Base-by-base conservation (phyloP, 495 filamentous ascomycete genomes). In the Friedmanniomyces endolithicus region DNA sequence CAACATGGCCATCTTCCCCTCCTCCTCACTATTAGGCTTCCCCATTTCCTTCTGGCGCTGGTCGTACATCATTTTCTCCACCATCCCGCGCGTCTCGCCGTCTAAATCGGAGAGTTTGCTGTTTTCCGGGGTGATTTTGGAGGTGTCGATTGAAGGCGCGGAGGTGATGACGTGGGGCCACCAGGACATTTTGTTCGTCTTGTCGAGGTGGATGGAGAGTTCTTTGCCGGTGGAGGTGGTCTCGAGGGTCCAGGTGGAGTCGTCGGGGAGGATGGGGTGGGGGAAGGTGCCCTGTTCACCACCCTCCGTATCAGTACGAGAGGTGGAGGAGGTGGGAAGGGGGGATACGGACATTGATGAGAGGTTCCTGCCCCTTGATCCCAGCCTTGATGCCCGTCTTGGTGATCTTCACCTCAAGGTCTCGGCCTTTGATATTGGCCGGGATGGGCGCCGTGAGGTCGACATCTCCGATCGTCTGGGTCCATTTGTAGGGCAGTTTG, bases 1-100 rank as follows among this genome's bases (percentile, higher is more conserved):
- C 68, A 98, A 67, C 64, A 97, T 81, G 35, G 96, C 94, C 70
- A 78, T 68, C 79, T 98, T 97, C 74, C 84, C 82, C 74, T 89
- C 79, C 72, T 98, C 90, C 58, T 97, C 92, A 57, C 85, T 92
- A 22, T 81, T 87, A 62, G 86, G 84, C 66, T 82, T 78, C 7
- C 92, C 92, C 71, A 79, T 75, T 76, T 95, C 92, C 80, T 97
- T 97, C 77, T 95, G 89, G 44, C 86, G 75, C 78, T 98, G 92
- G 72, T 98, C 92, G 63, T 77, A 98, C 92, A 98, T 98, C 92
- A 98, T 97, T 79, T 98, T 98, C 82, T 98, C 92, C 40, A 98
- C 92, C 90, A 98, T 96, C n/a, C 80, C 75, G 56, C 92, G 78
- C 57, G 92, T 98, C 78, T 95, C 87, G 49, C 94, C 90, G 65